phyloP scores from a whole-genome alignment of 345 rosid species.

The Populus euphratica region DNA sequence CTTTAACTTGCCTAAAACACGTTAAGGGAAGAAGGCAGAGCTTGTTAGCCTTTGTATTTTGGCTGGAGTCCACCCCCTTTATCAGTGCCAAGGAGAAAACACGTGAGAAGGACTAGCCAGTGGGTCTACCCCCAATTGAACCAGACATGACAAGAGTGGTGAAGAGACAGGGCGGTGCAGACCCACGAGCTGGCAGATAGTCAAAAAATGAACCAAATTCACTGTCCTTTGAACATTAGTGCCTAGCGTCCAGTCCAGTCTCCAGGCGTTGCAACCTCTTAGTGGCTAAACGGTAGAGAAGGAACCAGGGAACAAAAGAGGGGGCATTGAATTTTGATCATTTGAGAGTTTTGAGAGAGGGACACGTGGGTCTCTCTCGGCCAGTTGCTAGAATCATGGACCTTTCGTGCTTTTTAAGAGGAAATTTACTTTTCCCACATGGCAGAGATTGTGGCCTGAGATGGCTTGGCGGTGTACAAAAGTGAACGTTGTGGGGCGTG shows the following conservation, averaged over 20 bases:
- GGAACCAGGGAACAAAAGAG: neutral
- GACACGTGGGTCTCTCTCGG: constrained; percentile 1
- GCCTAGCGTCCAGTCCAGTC: neutral
- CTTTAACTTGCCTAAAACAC: no score
- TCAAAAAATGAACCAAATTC: neutral
- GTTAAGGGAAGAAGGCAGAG: neutral
- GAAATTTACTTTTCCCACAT: neutral
- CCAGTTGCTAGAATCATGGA: neutral
- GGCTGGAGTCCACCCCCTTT: neutral
- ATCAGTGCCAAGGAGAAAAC: neutral
- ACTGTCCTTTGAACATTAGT: neutral
- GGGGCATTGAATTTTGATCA: neutral
- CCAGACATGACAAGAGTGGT: neutral
- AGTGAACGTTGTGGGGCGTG: neutral
- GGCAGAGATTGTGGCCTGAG: neutral
- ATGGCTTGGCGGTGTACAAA: constrained; percentile 1
- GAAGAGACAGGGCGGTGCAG: neutral
- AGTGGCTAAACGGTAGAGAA: neutral
- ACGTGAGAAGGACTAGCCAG: neutral
- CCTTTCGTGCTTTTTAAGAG: neutral
- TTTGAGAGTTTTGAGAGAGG: neutral
- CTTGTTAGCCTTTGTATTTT: neutral
- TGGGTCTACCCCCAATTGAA: neutral
- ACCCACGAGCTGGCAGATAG: neutral
- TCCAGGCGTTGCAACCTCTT: neutral